Evolutionary conservation across 2,329 filamentous ascomycete species (phyloP).

Genomic region (Aspergillus hiratsukae): DNA sequence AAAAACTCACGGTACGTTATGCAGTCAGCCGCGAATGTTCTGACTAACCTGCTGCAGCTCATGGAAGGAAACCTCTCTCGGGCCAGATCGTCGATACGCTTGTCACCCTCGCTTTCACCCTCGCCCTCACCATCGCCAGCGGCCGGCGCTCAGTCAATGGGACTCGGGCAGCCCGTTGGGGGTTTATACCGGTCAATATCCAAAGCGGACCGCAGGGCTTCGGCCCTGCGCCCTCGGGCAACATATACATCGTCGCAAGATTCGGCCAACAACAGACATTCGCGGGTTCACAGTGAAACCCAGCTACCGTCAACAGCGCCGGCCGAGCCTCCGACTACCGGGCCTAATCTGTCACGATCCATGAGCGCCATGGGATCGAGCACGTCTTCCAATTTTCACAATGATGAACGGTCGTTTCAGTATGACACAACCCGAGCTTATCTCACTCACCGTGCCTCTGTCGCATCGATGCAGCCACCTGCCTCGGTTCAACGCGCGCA

Average conservation of each 20-base stretch:
- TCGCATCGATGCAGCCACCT: slow-evolving; percentile 36
- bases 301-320: slow-evolving; percentile 44
- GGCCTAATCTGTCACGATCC: slow-evolving; percentile 51
- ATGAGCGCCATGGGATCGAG: slow-evolving; percentile 53
- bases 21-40: neutral
- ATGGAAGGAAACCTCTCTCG: slow-evolving; percentile 90
- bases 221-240: slow-evolving; percentile 43
- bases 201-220: slow-evolving; percentile 37
- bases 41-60: slow-evolving; percentile 51
- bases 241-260: slow-evolving; percentile 33
- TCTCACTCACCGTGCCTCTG: slow-evolving; percentile 30
- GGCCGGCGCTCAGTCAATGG: slow-evolving; percentile 23
- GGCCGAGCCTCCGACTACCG: slow-evolving; percentile 21
- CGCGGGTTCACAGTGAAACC: slow-evolving; percentile 60
- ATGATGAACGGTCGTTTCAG: slow-evolving; percentile 31
- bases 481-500: slow-evolving; percentile 4
- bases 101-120: slow-evolving; percentile 47
- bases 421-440: slow-evolving; percentile 29
- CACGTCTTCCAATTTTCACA: slow-evolving; percentile 26
- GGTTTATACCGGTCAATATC: slow-evolving; percentile 42
- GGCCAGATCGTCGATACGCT: slow-evolving; percentile 64
- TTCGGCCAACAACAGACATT: slow-evolving; percentile 47
- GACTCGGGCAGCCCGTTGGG: slow-evolving; percentile 38
- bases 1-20: slow-evolving; percentile 70
- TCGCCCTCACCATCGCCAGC: slow-evolving; percentile 44